Percentiles rank a stretch among this genome's conserved stretches.
Evolutionary conservation across 768 basidiomycete genomes (phyloP).

Genomic region (Panaeolus cyanescens): DNA sequence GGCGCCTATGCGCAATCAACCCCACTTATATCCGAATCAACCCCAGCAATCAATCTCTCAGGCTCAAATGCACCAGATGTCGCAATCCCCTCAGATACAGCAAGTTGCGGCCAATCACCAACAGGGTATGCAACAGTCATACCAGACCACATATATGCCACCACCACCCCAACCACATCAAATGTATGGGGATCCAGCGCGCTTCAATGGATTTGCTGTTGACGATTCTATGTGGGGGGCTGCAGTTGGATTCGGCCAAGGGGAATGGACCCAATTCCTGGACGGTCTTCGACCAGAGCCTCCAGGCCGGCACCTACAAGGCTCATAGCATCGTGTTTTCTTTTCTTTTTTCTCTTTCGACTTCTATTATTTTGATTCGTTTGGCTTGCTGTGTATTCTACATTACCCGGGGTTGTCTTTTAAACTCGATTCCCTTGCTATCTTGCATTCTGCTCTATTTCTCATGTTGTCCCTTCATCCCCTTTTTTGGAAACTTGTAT

Average conservation of each 20-base stretch:
- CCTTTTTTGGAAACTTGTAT: slow-evolving; percentile 18
- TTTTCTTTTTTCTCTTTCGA: slow-evolving; percentile 9
- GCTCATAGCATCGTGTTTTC: slow-evolving; percentile 26
- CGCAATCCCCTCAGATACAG: slow-evolving; percentile 29
- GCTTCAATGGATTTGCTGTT: slow-evolving; percentile 55
- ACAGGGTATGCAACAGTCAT: slow-evolving; percentile 17
- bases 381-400: slow-evolving; percentile 18
- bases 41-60: slow-evolving; percentile 17
- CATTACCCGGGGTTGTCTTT: slow-evolving; percentile 10
- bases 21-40: slow-evolving; percentile 14
- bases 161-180: slow-evolving; percentile 23
- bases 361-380: slow-evolving; percentile 12
- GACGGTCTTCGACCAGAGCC: slow-evolving; percentile 60
- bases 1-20: slow-evolving; percentile 29
- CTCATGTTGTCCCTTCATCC: slow-evolving; percentile 18
- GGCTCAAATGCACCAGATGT: slow-evolving; percentile 15
- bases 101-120: slow-evolving; percentile 22
- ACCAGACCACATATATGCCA: slow-evolving; percentile 14
- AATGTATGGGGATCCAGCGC: slow-evolving; percentile 37
- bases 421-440: slow-evolving; percentile 2
- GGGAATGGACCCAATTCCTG: slow-evolving; percentile 69
- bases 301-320: slow-evolving; percentile 35
- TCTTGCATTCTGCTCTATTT: slow-evolving; percentile 20
- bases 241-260: slow-evolving; percentile 71
- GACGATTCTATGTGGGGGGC: slow-evolving; percentile 79